Base-by-base conservation (phyloP, 441 rosid genomes). In the Adansonia madagascariensis region DNA sequence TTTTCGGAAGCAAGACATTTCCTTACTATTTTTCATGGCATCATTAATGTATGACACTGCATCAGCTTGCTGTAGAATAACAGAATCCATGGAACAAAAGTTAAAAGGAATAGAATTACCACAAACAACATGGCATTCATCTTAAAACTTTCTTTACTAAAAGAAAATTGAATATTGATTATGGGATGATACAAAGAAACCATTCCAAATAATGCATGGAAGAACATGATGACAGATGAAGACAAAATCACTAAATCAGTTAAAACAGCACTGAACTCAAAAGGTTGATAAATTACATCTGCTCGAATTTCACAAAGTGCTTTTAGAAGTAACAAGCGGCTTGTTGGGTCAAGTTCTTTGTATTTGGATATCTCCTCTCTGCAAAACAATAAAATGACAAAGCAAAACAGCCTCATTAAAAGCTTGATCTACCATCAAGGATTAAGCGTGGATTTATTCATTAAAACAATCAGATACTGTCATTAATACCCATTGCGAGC, bases 221-320 rank as follows among this genome's bases (percentile, higher is more conserved):
- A 35, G 27, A 27, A 75, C 27, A 79, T 35, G 46, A 74, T 52
- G 24, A 56, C 15, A 44, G 17, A 76, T 18, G 10, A 61, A 55
- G 47, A 15, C 6, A 2, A 5, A 6, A 17, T 56, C 60, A 43
- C 9, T 14, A 74, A 14, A 17, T 43, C 52, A 77, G 52, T 31
- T 53, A 57, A 52, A 81, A 83, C 47, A 73, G 15, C n/a, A 27
- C 47, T 39, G 2, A 60, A 75, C n/a, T 70, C 55, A 74, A 57
- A 56, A 74, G 79, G 39, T 57, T 11, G 62, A 69, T 64, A 70
- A 4, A 64, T 75, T 89, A 94, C 98, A 60, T 89, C 86, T 52
- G 86, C 89, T 57, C 97, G 91, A 75, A 93, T 82, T 85, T 94
- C 98, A 80, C 98, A 93, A 27, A 94, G 95, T 64, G 93, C 95